Evolutionary conservation across 1,139 yeast species (phyloP), one percentile per base, ranked within the genome.

Genomic region (Saccharomyces hybrid): DNA sequence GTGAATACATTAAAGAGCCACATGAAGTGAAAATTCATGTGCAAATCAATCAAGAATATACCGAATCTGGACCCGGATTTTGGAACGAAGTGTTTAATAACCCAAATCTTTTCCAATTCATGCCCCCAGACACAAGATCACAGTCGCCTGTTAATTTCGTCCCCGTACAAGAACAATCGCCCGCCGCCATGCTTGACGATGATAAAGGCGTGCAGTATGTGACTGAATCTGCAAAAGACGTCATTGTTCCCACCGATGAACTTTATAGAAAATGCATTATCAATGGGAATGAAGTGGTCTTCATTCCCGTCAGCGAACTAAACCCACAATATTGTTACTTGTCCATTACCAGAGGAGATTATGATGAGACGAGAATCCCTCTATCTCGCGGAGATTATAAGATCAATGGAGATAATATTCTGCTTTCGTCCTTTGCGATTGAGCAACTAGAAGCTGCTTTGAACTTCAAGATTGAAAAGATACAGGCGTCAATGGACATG

Each of bases 81-180:
- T 67, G 70, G 70, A 59, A 53, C 34, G 64, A 65, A 51, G 50
- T 64, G 38, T 62, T 64, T 49, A 54, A 55, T 38, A 61, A 57
- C 32, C 56, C 60, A 0, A 62, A 57, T 34, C 48, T 62, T 34
- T 57, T 59, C 27, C 57, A 54, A n/a, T 61, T 59, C 42, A 53
- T 56, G 53, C 52, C 51, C 11, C 42, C 54, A 25, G 50, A 54
- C 11, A 26, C 53, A 20, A 46, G 49, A 41, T 41, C 48, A 27
- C 42, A 50, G n/a, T 25, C 55, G 3, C 57, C 51, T 34, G 49
- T 54, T 51, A 11, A 48, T 52, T n/a, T 46, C 25, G 9, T 50
- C 51, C 16, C 29, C 52, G 38, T 52, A 46, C 29, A 38, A 16
- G n/a, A 16, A 38, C 42, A 38, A 13, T 23, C 20, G 29, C 47